Conservation (phyloP, 768 basidiomycete species). For the Auricularia heimuer region DNA sequence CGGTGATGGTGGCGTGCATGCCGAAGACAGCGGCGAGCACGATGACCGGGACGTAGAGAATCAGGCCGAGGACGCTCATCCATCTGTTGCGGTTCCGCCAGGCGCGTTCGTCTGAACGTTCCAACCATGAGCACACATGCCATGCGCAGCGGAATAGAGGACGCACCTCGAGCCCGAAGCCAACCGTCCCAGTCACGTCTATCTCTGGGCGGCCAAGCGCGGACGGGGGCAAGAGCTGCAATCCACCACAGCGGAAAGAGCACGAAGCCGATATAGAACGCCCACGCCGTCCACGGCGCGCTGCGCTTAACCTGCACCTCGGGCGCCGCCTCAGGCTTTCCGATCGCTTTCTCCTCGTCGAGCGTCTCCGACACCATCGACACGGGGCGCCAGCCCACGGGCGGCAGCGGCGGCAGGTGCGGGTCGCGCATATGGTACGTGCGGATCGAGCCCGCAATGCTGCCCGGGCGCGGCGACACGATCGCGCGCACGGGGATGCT, state of each 20-base stretch:
- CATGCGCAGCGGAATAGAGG: slow-evolving; percentile 15
- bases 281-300: slow-evolving; percentile 60
- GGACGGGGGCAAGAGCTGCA: slow-evolving; percentile 46
- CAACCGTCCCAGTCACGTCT: slow-evolving; percentile 49
- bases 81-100: slow-evolving; percentile 72
- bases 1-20: neutral
- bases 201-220: slow-evolving; percentile 14
- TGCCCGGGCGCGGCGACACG: slow-evolving; percentile 56
- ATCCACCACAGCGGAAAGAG: slow-evolving; percentile 56
- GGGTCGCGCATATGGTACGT: slow-evolving; percentile 77
- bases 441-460: slow-evolving; percentile 45
- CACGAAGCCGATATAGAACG: slow-evolving; percentile 65
- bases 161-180: slow-evolving; percentile 22
- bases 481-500: slow-evolving; percentile 65
- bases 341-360: slow-evolving; percentile 46
- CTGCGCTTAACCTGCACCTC: slow-evolving; percentile 16
- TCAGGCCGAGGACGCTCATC: slow-evolving; percentile 53
- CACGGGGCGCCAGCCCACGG: neutral
- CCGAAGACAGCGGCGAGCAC: slow-evolving; percentile 59
- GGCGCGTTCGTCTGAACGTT: slow-evolving; percentile 47
- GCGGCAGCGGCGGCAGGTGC: slow-evolving; percentile 45
- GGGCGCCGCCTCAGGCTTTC: slow-evolving; percentile 22
- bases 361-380: slow-evolving; percentile 24
- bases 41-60: slow-evolving; percentile 76
- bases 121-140: too few species aligned